These are phyloP conservation scores for Xylaria sp. DNA, from an alignment of 2,329 filamentous ascomycete genomes.

Conservation along the genomic window DNA sequence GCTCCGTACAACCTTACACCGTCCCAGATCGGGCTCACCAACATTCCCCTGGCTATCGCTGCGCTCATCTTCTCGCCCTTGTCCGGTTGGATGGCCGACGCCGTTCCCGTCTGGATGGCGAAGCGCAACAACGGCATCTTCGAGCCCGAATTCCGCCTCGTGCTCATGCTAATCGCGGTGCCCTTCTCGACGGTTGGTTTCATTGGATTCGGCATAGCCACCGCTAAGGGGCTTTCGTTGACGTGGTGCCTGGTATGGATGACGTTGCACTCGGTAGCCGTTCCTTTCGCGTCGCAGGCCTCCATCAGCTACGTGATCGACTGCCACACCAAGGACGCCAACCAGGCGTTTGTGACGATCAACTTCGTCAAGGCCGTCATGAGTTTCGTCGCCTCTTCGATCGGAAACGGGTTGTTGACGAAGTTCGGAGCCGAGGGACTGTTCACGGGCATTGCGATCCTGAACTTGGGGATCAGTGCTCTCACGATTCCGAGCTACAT, in stretches of 20 bases:
- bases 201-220: conserved; percentile 27
- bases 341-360: conserved; percentile 32
- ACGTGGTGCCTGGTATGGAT: conserved; percentile 30
- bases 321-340: conserved; percentile 31
- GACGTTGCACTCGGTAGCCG: conserved; percentile 29
- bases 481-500: conserved; percentile 33
- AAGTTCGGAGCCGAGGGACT: conserved; percentile 19
- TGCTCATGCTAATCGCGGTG: conserved; percentile 27
- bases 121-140: conserved; percentile 28
- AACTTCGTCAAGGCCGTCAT: conserved; percentile 30
- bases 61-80: conserved; percentile 29
- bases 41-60: conserved; percentile 26
- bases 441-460: conserved; percentile 27
- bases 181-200: conserved; percentile 28
- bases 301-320: conserved; percentile 32
- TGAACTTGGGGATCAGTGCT: conserved; percentile 27
- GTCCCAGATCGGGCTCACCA: conserved; percentile 29
- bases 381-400: conserved; percentile 25
- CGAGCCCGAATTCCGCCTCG: conserved; percentile 31
- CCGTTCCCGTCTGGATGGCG: conserved; percentile 30
- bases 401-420: conserved; percentile 25
- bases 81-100: conserved; percentile 31
- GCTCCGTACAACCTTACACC: conserved; percentile 30
- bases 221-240: conserved; percentile 17
- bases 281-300: conserved; percentile 30